Conservation (phyloP, 129 eudicot species). For the Centaurea solstitialis region DNA sequence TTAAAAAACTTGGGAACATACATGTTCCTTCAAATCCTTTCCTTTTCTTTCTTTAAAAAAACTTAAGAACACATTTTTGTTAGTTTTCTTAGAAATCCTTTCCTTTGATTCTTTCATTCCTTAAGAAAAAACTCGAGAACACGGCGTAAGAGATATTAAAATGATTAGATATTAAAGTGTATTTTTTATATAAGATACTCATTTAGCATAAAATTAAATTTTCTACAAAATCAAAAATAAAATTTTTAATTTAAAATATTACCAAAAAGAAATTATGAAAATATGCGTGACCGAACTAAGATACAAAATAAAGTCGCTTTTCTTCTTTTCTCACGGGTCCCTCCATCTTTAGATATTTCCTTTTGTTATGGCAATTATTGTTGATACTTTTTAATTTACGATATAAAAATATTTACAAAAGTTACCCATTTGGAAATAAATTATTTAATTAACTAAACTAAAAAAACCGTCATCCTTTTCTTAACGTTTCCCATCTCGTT, state of each 20-base stretch:
- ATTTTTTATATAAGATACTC: too few species aligned
- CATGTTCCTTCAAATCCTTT: too few species aligned
- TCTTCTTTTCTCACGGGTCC: constrained; percentile 21
- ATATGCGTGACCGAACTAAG: constrained; percentile 12
- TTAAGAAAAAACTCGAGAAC: too few species aligned
- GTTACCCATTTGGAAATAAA: not conserved
- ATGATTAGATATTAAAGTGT: too few species aligned
- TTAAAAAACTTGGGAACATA: too few species aligned
- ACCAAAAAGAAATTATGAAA: not conserved
- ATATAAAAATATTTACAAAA: not conserved
- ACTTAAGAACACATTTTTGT: too few species aligned
- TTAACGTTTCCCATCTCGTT: not conserved
- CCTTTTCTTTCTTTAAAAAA: too few species aligned
- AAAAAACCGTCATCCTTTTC: too few species aligned
- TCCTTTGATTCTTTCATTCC: too few species aligned
- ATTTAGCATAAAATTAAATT: not conserved
- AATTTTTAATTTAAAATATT: not conserved
- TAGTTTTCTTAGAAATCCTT: too few species aligned
- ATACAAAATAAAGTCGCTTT: constrained; percentile 12
- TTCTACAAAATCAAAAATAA: not conserved
- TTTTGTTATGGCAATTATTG: constrained; percentile 10
- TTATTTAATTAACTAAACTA: not conserved
- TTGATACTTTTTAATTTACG: not conserved
- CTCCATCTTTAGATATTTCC: constrained; percentile 8
- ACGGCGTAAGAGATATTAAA: too few species aligned